A percentile compares a stretch with the other conserved stretches of the same genome.
These are phyloP conservation scores for Heterotrichella gracilis DNA, from an alignment of 352 stramenopile species.

Conservation along the genomic window DNA sequence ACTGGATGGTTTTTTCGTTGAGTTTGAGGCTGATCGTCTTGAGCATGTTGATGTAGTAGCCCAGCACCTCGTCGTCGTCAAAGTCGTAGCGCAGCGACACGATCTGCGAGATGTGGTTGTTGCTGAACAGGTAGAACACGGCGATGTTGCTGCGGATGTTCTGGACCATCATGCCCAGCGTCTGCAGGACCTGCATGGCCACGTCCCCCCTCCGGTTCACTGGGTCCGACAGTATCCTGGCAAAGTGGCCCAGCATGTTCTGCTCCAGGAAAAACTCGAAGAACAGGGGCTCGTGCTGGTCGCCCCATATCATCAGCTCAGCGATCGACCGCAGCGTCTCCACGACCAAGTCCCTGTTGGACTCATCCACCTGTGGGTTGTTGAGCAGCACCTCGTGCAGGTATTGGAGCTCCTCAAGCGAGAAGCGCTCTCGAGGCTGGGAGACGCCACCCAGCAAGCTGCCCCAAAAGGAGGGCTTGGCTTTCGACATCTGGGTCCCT, in stretches of 20 bases:
- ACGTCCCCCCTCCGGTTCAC: conserved; percentile 15
- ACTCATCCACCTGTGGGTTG: conserved; percentile 1
- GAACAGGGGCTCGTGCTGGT: conserved; percentile 18
- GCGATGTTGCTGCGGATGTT: conserved; percentile 20
- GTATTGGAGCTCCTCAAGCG: no score
- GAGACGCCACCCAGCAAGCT: no score
- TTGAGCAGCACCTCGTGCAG: conserved; percentile 15
- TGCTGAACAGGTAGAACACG: conserved; percentile 17
- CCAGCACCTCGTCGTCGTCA: conserved; percentile 19
- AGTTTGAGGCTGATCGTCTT: conserved; percentile 19
- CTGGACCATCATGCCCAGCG: conserved; percentile 20
- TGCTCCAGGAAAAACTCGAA: conserved; percentile 22
- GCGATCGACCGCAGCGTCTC: conserved; percentile 16
- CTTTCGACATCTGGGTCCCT: no score
- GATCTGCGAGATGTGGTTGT: conserved; percentile 21
- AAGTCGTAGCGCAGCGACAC: conserved; percentile 20
- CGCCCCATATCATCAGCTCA: conserved; percentile 19
- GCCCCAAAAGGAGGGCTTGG: no score
- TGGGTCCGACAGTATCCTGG: conserved; percentile 19
- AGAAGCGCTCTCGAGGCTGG: no score
- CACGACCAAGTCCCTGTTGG: conserved; percentile 12
- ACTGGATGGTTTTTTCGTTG: conserved; percentile 21
- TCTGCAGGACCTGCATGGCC: conserved; percentile 20
- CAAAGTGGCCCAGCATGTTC: conserved; percentile 18
- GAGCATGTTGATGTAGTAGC: conserved; percentile 21